Conservation (phyloP, 768 basidiomycete genomes). For the Suillus decipiens region DNA sequence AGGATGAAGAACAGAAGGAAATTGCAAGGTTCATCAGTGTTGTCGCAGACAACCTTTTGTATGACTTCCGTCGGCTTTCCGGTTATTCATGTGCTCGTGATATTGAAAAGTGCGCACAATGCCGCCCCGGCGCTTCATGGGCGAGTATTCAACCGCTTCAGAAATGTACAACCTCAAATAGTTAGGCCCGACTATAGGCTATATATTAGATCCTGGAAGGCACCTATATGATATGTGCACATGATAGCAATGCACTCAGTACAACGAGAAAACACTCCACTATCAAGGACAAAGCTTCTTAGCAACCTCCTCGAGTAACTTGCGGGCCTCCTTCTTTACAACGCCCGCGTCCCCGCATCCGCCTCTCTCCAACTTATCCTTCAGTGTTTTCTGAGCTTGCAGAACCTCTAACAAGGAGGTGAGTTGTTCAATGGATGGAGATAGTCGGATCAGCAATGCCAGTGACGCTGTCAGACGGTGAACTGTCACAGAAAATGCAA, state of each 20-base stretch:
- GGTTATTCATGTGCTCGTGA: slow-evolving; percentile 11
- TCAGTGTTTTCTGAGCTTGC: slow-evolving; percentile 55
- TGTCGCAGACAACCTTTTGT: slow-evolving; percentile 8
- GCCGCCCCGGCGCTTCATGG: not conserved
- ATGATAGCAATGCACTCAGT: slow-evolving; percentile 3
- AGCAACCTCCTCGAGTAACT: slow-evolving; percentile 66
- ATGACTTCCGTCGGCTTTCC: slow-evolving; percentile 12
- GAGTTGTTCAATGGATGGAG: slow-evolving; percentile 66
- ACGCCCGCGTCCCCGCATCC: slow-evolving; percentile 53
- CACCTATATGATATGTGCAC: not conserved
- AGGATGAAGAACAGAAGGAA: slow-evolving; percentile 4
- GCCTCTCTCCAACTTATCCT: slow-evolving; percentile 56
- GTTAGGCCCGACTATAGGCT: too few relatives aligned
- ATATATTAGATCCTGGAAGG: not conserved
- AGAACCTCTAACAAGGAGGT: slow-evolving; percentile 69
- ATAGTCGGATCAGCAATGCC: slow-evolving; percentile 72
- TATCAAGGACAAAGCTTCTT: slow-evolving; percentile 37
- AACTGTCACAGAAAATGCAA: slow-evolving; percentile 44
- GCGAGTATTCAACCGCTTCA: not conserved
- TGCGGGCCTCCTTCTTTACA: slow-evolving; percentile 65
- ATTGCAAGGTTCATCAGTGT: not conserved
- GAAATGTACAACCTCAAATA: not conserved
- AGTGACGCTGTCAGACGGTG: slow-evolving; percentile 82
- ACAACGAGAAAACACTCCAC: not conserved
- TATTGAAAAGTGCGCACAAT: not conserved